Percentiles rank a stretch among this genome's conserved stretches.
Evolutionary conservation across 192 early-diverging fungal genomes (phyloP).

Genomic region (Entomortierella chlamydospora): DNA sequence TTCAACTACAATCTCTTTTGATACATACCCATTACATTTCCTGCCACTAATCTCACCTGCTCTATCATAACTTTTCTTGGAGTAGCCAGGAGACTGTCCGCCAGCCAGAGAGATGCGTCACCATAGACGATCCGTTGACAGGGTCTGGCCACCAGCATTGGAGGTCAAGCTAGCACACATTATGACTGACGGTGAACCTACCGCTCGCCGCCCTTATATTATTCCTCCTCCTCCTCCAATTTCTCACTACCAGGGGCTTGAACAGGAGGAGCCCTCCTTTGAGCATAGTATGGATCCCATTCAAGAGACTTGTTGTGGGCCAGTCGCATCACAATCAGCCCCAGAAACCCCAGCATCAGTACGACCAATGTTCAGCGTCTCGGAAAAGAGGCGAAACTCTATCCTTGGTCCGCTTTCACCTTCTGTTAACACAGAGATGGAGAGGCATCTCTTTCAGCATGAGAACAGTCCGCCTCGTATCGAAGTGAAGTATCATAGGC

Average conservation of each 20-base stretch:
- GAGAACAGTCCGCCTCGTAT: slow-evolving; percentile 9
- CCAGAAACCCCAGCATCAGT: not conserved
- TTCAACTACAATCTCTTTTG: not conserved
- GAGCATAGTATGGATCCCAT: not conserved
- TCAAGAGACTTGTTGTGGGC: not conserved
- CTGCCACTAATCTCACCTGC: not conserved
- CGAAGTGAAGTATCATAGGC: slow-evolving; percentile 11
- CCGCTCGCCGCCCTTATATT: slow-evolving; percentile 7
- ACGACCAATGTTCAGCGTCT: not conserved
- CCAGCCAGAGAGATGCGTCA: slow-evolving; percentile 19
- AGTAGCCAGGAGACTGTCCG: slow-evolving; percentile 8
- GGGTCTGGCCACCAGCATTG: slow-evolving; percentile 45
- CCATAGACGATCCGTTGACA: slow-evolving; percentile 38
- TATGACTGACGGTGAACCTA: slow-evolving; percentile 27
- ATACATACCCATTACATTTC: not conserved
- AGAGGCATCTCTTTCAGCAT: slow-evolving; percentile 7
- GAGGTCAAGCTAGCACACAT: slow-evolving; percentile 39
- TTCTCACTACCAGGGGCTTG: not conserved
- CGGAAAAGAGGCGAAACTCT: slow-evolving; percentile 5
- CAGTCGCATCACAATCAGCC: not conserved
- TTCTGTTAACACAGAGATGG: slow-evolving; percentile 1
- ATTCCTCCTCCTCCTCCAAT: slow-evolving; percentile 38
- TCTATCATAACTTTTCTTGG: not conserved
- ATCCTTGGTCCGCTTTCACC: slow-evolving; percentile 8
- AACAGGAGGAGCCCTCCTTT: not conserved